Evolutionary conservation across 2,329 filamentous ascomycete species (phyloP), one percentile per base, ranked within the genome.

Genomic region (Whalleya microplaca): DNA sequence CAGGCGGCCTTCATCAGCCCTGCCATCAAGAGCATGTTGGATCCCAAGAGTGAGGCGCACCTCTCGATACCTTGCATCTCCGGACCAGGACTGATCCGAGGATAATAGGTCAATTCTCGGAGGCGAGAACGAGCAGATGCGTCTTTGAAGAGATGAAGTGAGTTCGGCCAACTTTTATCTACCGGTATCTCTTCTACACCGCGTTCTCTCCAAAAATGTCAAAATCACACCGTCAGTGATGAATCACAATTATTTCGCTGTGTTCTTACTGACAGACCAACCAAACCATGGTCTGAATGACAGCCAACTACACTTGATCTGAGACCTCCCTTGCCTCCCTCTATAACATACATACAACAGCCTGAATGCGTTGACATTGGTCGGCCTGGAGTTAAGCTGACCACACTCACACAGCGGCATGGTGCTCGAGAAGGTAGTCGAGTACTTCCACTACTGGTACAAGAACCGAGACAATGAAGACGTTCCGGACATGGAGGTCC

Each of bases 381-480:
- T 41, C 18, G 16, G 16, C 21, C 10, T n/a, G n/a, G 9, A 19
- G 18, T 16, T 21, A 32, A 59, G 58, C 65, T 70, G 58, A 69
- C 59, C 61, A 55, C 21, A 18, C 16, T 32, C 27, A 42, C 29
- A 65, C 71, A 92, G 89, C 73, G 88, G 85, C 62, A 78, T 88
- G 51, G 84, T 92, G 5, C 84, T 94, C 2, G 90, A 93, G 72
- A 92, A 91, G 71, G 86, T 93, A 29, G 89, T 87, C 72, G 89
- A 93, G 74, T 94, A 93, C 75, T 87, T 92, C 60, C 90, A 92
- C 71, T 93, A 92, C 77, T 90, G 89, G 78, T 87, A 92, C 74
- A 88, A 87, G 67, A 82, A 91, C 73, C 82, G 82, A 49, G 83
- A 91, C 63, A 79, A 79, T 63, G 86, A 88, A 64, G 86, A 92